Conservation (phyloP, 768 basidiomycete genomes). For the Clitopilus passeckerianus region DNA sequence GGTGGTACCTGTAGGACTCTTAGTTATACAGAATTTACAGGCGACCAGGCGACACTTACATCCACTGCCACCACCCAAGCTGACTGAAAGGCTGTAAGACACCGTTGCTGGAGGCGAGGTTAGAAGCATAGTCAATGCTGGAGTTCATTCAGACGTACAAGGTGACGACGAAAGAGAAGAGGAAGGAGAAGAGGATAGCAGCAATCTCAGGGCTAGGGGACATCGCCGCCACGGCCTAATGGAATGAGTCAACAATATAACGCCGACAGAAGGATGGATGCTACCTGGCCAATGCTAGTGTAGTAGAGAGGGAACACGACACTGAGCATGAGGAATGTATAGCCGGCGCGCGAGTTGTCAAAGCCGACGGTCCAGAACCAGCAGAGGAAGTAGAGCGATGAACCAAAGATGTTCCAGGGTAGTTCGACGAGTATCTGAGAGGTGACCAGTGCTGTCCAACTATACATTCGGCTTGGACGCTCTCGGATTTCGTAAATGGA, state of each 20-base stretch:
- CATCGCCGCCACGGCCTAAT: constrained; percentile 53
- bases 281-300: constrained; percentile 49
- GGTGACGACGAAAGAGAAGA: constrained; percentile 54
- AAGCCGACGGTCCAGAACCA: constrained; percentile 75
- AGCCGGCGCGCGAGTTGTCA: constrained; percentile 47
- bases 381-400: constrained; percentile 54
- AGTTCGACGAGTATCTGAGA: constrained; percentile 53
- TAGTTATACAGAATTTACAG: no score
- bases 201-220: constrained; percentile 51
- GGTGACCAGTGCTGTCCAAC: constrained; percentile 54
- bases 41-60: constrained; percentile 29
- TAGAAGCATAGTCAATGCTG: background rate
- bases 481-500: constrained; percentile 65
- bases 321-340: constrained; percentile 49
- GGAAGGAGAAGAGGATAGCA: constrained; percentile 43
- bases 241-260: constrained; percentile 22
- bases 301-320: constrained; percentile 57
- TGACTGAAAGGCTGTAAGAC: constrained; percentile 56
- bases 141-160: constrained; percentile 30
- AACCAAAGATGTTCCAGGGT: constrained; percentile 58
- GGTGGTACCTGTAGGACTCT: constrained; percentile 20
- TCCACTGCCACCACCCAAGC: constrained; percentile 66
- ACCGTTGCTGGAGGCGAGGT: constrained; percentile 33
- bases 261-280: background rate
- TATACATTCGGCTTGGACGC: constrained; percentile 59